A percentile compares a stretch with the other conserved stretches of the same genome.
Conservation (phyloP, 805 yeast species). For the Barnettozyma siamensis region DNA sequence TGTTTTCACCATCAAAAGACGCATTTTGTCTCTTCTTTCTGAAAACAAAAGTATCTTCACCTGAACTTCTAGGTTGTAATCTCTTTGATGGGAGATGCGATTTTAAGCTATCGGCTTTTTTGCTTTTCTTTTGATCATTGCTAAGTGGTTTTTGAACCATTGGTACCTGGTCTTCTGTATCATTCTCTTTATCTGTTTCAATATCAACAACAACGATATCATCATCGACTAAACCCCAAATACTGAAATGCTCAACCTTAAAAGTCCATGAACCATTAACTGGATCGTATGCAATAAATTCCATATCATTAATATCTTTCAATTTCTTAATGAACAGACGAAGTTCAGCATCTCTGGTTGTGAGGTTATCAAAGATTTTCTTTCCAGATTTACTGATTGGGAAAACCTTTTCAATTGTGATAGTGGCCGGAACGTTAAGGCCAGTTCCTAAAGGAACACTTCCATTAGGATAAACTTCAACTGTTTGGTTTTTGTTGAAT, state of each 20-base stretch:
- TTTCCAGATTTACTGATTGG: constrained; percentile 34
- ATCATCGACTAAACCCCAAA: constrained; percentile 84
- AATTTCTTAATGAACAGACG: constrained; percentile 45
- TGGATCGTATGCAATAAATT: constrained; percentile 75
- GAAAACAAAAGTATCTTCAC: constrained; percentile 27
- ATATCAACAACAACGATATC: constrained; percentile 52
- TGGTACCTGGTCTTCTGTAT: no score
- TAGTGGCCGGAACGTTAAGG: constrained; percentile 70
- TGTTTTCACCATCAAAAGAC: constrained; percentile 17
- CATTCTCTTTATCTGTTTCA: constrained; percentile 33
- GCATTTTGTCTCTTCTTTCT: constrained; percentile 27
- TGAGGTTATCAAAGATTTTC: constrained; percentile 17
- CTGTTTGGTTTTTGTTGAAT: constrained; percentile 42
- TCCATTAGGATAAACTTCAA: constrained; percentile 60
- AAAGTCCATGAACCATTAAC: constrained; percentile 72
- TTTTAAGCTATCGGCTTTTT: neutral
- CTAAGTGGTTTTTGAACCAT: constrained; percentile 9
- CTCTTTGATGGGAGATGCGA: constrained; percentile 6
- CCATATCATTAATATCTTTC: constrained; percentile 59
- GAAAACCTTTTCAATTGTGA: constrained; percentile 55
- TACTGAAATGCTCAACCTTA: constrained; percentile 84
- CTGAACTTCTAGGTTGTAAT: constrained; percentile 12
- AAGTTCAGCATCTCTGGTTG: constrained; percentile 34
- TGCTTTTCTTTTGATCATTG: constrained; percentile 4
- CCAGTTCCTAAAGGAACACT: constrained; percentile 66